These are phyloP conservation scores for Aegilops longissima DNA, from an alignment of 176 grass and related monocot genomes.

Conservation along the genomic window DNA sequence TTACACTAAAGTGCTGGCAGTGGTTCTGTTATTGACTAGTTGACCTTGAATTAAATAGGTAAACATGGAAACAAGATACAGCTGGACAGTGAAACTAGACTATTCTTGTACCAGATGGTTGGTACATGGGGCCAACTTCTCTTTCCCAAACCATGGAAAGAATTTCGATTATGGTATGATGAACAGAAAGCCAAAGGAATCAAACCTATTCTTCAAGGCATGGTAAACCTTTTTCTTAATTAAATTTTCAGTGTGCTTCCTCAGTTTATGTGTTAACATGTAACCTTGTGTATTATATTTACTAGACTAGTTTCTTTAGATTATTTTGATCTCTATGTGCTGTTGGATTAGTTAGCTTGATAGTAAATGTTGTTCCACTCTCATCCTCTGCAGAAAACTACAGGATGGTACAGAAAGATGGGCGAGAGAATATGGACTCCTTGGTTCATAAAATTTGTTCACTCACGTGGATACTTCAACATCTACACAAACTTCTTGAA, in stretches of 20 bases:
- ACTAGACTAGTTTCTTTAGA: conserved; percentile 3
- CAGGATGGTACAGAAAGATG: conserved; percentile 96
- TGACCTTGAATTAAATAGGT: conserved; percentile 55
- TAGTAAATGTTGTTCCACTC: background rate
- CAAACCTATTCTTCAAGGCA: conserved; percentile 94
- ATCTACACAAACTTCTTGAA: conserved; percentile 88
- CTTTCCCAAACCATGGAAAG: conserved; percentile 99
- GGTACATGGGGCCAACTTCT: conserved; percentile 99
- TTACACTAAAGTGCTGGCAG: background rate
- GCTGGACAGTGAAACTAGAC: conserved; percentile 57
- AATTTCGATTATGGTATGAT: conserved; percentile 94
- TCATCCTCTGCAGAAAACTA: conserved; percentile 69
- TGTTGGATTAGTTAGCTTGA: conserved; percentile 28
- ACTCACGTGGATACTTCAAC: conserved; percentile 88
- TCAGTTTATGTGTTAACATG: background rate
- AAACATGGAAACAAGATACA: conserved; percentile 94
- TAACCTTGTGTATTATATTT: conserved; percentile 11
- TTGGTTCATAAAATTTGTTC: conserved; percentile 97
- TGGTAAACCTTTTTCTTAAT: conserved; percentile 61
- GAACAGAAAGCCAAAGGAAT: conserved; percentile 77
- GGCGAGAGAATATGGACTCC: conserved; percentile 99
- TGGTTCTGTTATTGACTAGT: conserved; percentile 35
- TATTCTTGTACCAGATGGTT: conserved; percentile 99
- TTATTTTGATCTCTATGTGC: conserved; percentile 12
- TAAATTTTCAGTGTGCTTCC: conserved; percentile 17